Conservation (phyloP, 176 grass and related monocot species). For the Triticum turgidum region DNA sequence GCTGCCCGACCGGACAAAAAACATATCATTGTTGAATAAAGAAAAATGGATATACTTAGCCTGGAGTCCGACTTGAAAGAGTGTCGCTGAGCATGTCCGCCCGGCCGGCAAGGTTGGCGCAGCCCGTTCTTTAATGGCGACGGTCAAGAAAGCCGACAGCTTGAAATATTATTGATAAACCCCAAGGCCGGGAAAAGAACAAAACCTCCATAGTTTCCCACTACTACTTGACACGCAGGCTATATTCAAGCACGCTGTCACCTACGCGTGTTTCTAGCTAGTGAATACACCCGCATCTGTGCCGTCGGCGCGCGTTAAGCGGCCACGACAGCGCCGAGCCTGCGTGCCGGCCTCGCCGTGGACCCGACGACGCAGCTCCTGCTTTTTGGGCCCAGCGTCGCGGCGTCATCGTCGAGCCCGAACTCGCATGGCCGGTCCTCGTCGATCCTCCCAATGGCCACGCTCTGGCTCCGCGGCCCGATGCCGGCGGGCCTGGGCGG, state of each 20-base stretch:
- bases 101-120: neutral
- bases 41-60: too few relatives aligned
- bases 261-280: neutral
- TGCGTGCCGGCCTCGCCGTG: neutral
- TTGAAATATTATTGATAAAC: neutral
- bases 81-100: too few relatives aligned
- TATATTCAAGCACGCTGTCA: too few relatives aligned
- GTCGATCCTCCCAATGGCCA: constrained; percentile 50
- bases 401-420: constrained; percentile 4
- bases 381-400: constrained; percentile 31
- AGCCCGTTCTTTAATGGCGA: neutral
- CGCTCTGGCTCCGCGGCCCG: constrained; percentile 43
- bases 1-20: too few relatives aligned
- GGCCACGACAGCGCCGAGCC: neutral
- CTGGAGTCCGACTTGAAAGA: too few relatives aligned
- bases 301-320: neutral
- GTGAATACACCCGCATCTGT: too few relatives aligned
- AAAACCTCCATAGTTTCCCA: neutral
- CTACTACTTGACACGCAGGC: neutral
- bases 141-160: neutral
- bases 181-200: neutral
- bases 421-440: constrained; percentile 70
- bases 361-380: constrained; percentile 45
- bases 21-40: too few relatives aligned
- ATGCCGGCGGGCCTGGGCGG: neutral